phyloP scores from a whole-genome alignment of 108 stramenopile genomes.

The Schizochytrium sp. region DNA sequence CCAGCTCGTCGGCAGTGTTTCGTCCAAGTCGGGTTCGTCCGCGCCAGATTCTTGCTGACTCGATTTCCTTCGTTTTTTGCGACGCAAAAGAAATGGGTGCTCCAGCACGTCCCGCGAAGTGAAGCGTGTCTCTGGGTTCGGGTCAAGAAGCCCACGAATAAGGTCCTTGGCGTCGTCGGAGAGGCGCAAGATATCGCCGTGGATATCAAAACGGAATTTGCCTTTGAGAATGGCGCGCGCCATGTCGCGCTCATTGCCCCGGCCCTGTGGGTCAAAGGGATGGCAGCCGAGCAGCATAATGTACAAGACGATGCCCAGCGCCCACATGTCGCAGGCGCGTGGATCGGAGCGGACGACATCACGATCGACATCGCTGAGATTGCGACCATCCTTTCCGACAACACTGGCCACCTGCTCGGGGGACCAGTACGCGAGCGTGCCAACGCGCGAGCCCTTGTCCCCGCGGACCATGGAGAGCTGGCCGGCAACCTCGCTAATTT shows the following conservation, averaged over 20 bases:
- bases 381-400: conserved; percentile 18
- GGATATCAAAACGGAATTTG: not conserved
- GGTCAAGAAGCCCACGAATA: not conserved
- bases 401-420: conserved; percentile 53
- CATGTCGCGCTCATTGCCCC: not conserved
- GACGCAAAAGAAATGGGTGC: not conserved
- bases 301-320: conserved; percentile 67
- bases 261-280: conserved; percentile 65
- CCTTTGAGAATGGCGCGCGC: conserved; percentile 7
- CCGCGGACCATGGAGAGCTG: conserved; percentile 11
- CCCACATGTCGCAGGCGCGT: conserved; percentile 18
- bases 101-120: not conserved
- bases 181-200: not conserved
- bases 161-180: not conserved
- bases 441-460: conserved; percentile 20
- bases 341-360: not conserved
- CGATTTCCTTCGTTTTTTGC: not conserved
- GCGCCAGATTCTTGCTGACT: too few relatives aligned
- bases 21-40: not conserved
- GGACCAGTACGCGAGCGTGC: conserved; percentile 70
- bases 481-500: conserved; percentile 12
- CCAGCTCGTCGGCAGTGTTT: not conserved
- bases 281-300: conserved; percentile 73
- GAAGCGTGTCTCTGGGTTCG: not conserved
- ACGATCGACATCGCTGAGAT: not conserved